A percentile compares a stretch with the other conserved stretches of the same genome.
phyloP scores from a whole-genome alignment of 495 filamentous ascomycete species.

The Xylaria curta region DNA sequence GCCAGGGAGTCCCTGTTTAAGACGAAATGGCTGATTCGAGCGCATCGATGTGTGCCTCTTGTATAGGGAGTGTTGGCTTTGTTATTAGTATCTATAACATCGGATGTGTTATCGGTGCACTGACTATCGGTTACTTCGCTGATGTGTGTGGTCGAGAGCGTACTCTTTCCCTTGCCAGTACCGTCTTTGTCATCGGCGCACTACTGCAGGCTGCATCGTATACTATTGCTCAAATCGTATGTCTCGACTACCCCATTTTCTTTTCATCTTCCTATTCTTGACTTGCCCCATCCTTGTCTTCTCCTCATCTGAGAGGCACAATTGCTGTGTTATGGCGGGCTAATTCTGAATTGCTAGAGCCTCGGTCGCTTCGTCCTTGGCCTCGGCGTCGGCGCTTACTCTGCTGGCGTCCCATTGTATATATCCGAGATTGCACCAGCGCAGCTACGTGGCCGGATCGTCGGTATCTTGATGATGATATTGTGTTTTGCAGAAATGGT shows the following conservation, averaged over 20 bases:
- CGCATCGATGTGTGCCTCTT: not conserved
- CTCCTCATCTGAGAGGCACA: not conserved
- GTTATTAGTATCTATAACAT: constrained; percentile 43
- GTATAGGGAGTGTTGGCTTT: constrained; percentile 35
- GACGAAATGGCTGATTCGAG: not conserved
- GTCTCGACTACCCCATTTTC: not conserved
- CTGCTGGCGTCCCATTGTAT: constrained; percentile 58
- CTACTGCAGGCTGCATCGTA: constrained; percentile 34
- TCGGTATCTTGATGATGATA: constrained; percentile 47
- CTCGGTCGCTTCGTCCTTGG: constrained; percentile 40
- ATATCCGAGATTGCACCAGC: constrained; percentile 59
- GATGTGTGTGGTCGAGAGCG: constrained; percentile 49
- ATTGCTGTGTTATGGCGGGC: not conserved
- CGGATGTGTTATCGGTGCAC: constrained; percentile 47
- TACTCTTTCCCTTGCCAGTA: constrained; percentile 44
- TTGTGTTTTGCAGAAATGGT: constrained; percentile 56
- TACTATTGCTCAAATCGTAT: constrained; percentile 37
- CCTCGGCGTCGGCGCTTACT: constrained; percentile 56
- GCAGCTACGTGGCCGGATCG: constrained; percentile 55
- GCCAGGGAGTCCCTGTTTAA: not conserved
- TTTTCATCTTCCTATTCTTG: too few species aligned
- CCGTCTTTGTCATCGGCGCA: constrained; percentile 45
- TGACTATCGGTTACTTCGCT: constrained; percentile 47
- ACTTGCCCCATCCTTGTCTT: not conserved
- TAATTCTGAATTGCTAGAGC: constrained; percentile 27